A percentile compares a stretch with the other conserved stretches of the same genome.
These are phyloP conservation scores for Prototheca wickerhamii DNA, from an alignment of 163 green algal species.

Conservation along the genomic window DNA sequence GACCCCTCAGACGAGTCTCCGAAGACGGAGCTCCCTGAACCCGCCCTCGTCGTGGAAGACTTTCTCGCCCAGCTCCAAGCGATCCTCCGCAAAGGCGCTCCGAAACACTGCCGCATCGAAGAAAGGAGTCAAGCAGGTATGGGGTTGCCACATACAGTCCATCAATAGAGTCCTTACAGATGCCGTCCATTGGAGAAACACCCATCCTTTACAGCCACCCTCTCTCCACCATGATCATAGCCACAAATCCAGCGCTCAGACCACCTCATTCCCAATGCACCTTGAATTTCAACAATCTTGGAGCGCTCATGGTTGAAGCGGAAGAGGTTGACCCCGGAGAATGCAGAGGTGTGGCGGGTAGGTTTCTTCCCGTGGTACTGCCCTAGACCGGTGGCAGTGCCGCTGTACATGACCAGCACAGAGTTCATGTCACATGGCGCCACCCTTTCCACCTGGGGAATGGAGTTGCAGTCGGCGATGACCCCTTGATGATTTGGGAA, in stretches of 20 bases:
- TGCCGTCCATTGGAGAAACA: no score
- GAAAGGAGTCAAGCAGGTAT: neutral
- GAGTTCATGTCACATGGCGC: slow-evolving; percentile 9
- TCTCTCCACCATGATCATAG: neutral
- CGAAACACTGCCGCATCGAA: slow-evolving; percentile 22
- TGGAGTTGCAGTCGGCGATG: no score
- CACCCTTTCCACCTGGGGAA: slow-evolving; percentile 14
- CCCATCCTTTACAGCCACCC: no score
- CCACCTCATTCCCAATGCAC: neutral
- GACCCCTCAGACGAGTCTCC: slow-evolving; percentile 13
- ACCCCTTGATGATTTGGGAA: no score
- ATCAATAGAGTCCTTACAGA: neutral
- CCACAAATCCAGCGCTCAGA: neutral
- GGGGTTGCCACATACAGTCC: neutral
- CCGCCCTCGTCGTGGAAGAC: slow-evolving; percentile 11
- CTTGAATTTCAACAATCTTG: slow-evolving; percentile 23
- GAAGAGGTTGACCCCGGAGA: slow-evolving; percentile 26
- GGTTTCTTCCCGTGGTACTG: slow-evolving; percentile 23
- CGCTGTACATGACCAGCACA: slow-evolving; percentile 11
- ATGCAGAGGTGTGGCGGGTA: slow-evolving; percentile 15
- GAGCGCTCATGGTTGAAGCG: slow-evolving; percentile 28
- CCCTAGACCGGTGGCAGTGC: slow-evolving; percentile 25
- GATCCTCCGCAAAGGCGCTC: slow-evolving; percentile 30
- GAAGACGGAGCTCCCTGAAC: slow-evolving; percentile 26
- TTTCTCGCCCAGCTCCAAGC: slow-evolving; percentile 18